Evolutionary conservation across 192 early-diverging fungal genomes (phyloP).

Genomic region (Coemansia sp.): DNA sequence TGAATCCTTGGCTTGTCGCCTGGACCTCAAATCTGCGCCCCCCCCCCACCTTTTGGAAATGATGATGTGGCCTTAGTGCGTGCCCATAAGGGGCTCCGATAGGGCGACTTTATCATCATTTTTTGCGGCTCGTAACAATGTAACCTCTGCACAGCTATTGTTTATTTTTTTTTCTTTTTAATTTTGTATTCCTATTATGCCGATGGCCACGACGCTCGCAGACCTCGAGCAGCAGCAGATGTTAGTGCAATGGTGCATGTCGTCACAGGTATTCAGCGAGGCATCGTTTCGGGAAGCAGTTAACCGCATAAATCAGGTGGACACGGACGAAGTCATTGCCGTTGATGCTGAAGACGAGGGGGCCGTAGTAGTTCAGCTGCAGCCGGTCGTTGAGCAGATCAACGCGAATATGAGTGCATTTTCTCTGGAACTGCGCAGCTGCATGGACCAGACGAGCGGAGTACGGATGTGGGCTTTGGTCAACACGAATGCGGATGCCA

Average conservation of each 20-base stretch:
- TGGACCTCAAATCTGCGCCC: too few relatives aligned
- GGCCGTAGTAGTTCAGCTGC: too few relatives aligned
- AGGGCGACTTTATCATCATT: too few relatives aligned
- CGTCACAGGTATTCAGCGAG: constrained; percentile 32
- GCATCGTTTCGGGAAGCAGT: constrained; percentile 10
- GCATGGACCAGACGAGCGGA: constrained; percentile 31
- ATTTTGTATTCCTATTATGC: too few relatives aligned
- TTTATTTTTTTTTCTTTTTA: too few relatives aligned
- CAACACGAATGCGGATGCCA: constrained; percentile 40
- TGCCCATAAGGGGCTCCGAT: too few relatives aligned
- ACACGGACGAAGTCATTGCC: neutral
- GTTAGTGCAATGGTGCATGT: constrained; percentile 53
- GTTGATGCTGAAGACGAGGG: neutral
- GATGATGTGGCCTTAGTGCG: too few relatives aligned
- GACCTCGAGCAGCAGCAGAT: constrained; percentile 15
- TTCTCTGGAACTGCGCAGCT: constrained; percentile 44
- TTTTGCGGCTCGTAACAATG: too few relatives aligned
- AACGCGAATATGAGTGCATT: constrained; percentile 16
- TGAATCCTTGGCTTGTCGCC: too few relatives aligned
- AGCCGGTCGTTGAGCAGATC: constrained; percentile 2
- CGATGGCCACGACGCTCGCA: neutral
- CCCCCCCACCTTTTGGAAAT: too few relatives aligned
- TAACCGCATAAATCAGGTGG: constrained; percentile 13
- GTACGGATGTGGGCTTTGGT: constrained; percentile 28
- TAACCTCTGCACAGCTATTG: too few relatives aligned